Base-by-base conservation (phyloP, 306 rosid genomes). In the Prunus mongolica region DNA sequence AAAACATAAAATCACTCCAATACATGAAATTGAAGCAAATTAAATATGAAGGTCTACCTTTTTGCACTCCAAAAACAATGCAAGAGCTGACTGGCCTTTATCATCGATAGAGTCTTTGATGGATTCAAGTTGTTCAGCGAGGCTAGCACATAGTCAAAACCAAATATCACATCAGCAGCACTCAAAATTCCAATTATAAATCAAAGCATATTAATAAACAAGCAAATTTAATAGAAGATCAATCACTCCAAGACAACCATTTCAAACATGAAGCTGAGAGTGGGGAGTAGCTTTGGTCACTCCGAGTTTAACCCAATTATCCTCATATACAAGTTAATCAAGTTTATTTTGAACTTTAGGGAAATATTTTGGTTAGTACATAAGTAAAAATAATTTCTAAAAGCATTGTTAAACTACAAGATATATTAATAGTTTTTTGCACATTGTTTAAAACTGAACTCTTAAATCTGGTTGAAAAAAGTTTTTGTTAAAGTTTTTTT, bases 91-190 rank as follows among this genome's bases (percentile, higher is more conserved):
- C 69, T 72, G 75, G 68, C 86, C 96, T 74, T 67, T 34, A 66
- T 85, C 87, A 81, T 91, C 96, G 81, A 95, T 45, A 47, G 99
- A 90, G 70, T 84, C 86, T 30, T 57, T 74, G 77, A 95, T 88
- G 69, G 97, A 90, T 82, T 90, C 93, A 77, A 95, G 92, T 87
- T 92, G 97, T 83, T 95, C 97, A 3, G 97, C 78, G 69, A 95
- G 97, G 82, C 99, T 95, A 80, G 76, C 81, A 69, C 67, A 71
- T 61, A 86, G 54, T 60, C 76, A 82, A 46, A 67, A 34, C 51
- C 52, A 73, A 47, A 71, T 16, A 47, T 49, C 73, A 62, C 18
- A 75, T 52, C 67, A 64, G 38, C 56, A 57, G 51, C 58, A 34
- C 34, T 34, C 4, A 49, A 8, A 71, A 38, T 34, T 57, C 75